A percentile compares a stretch with the other conserved stretches of the same genome.
phyloP scores from a whole-genome alignment of 2,329 filamentous ascomycete genomes.

The Colletotrichum tropicale region DNA sequence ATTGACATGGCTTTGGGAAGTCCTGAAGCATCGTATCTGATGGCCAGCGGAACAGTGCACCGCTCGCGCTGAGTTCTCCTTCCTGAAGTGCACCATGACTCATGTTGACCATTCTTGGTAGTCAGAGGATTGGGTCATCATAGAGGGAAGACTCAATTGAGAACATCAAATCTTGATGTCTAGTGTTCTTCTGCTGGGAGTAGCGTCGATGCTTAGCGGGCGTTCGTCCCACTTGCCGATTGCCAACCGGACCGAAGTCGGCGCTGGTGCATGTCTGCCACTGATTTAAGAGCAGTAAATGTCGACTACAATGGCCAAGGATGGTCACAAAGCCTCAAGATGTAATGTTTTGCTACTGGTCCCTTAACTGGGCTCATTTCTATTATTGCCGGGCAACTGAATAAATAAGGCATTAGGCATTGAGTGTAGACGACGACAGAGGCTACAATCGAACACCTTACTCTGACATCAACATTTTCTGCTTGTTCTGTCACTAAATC shows the following conservation, averaged over 20 bases:
- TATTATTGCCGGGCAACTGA: not conserved
- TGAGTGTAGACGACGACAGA: not conserved
- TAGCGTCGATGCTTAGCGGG: not conserved
- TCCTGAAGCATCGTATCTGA: not conserved
- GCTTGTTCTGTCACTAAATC: not conserved
- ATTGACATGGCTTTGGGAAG: not conserved
- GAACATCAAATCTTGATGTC: not conserved
- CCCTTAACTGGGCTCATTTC: not conserved
- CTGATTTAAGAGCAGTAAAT: not conserved
- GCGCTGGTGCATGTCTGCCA: not conserved
- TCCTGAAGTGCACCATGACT: not conserved
- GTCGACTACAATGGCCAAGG: not conserved
- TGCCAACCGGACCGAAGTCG: not conserved
- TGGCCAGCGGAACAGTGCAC: not conserved
- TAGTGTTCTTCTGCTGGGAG: not conserved
- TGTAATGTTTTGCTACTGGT: not conserved
- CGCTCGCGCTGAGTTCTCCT: not conserved
- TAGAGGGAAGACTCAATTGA: not conserved
- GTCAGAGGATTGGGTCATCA: not conserved
- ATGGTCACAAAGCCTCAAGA: not conserved
- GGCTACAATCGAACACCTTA: not conserved
- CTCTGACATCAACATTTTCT: not conserved
- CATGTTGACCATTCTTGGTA: not conserved
- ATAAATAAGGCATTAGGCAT: not conserved
- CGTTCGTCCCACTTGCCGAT: not conserved